Evolutionary conservation across 306 rosid species (phyloP).

Genomic region (Sicyos baderoa): DNA sequence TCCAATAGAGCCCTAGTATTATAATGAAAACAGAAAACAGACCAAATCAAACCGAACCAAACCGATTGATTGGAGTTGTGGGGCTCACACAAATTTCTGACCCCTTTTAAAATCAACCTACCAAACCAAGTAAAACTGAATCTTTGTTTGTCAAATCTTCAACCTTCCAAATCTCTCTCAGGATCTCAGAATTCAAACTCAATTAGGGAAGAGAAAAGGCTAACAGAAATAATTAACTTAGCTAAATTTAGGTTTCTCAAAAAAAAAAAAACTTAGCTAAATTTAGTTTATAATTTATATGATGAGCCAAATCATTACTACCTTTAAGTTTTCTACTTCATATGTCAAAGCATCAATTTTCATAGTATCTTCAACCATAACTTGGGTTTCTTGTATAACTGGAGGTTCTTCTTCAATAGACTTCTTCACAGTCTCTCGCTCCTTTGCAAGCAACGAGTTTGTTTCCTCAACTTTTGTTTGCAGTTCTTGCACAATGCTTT

Average conservation of each 20-base stretch:
- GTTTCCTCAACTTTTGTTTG: slow-evolving; percentile 86
- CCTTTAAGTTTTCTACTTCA: slow-evolving; percentile 84
- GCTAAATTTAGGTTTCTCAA: slow-evolving; percentile 7
- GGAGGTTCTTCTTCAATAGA: slow-evolving; percentile 93
- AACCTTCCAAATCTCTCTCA: too few relatives aligned
- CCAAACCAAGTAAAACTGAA: too few relatives aligned
- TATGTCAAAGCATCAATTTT: slow-evolving; percentile 62
- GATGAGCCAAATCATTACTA: slow-evolving; percentile 20
- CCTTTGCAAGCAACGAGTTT: slow-evolving; percentile 65
- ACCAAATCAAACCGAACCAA: too few relatives aligned
- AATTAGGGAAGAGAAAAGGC: neutral
- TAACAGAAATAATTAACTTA: neutral
- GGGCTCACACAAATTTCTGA: too few relatives aligned
- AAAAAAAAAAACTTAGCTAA: neutral
- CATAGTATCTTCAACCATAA: slow-evolving; percentile 76
- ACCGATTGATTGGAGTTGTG: too few relatives aligned
- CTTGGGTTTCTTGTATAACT: slow-evolving; percentile 92
- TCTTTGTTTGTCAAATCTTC: too few relatives aligned
- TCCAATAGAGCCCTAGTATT: too few relatives aligned
- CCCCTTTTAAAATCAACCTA: too few relatives aligned
- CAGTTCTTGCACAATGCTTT: slow-evolving; percentile 63
- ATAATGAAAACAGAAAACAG: too few relatives aligned
- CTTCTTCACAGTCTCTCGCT: slow-evolving; percentile 56
- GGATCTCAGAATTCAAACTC: neutral
- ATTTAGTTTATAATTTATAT: neutral